phyloP scores from a whole-genome alignment of 2,329 filamentous ascomycete species.

The Bisporella sp. region DNA sequence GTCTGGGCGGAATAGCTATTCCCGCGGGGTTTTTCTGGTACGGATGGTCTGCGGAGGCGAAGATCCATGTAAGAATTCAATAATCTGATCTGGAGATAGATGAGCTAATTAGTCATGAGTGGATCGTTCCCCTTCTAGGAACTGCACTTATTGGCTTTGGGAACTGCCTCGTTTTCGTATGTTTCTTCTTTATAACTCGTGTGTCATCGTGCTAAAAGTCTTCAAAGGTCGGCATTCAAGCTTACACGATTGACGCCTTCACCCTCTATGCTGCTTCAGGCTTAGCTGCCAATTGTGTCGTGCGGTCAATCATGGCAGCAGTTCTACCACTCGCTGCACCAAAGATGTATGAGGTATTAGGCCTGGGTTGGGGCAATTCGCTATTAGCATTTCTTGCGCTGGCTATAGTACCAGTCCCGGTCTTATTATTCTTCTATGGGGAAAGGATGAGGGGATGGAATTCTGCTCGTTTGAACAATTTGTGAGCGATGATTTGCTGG shows the following conservation, averaged over 20 bases:
- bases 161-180: neutral
- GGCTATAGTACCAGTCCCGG: conserved; percentile 35
- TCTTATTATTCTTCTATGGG: conserved; percentile 2
- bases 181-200: neutral
- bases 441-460: neutral
- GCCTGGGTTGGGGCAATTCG: conserved; percentile 39
- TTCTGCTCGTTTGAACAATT: neutral
- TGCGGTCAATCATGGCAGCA: conserved; percentile 39
- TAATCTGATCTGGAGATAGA: neutral
- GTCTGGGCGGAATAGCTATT: conserved; percentile 30
- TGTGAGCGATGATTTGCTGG: neutral
- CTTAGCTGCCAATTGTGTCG: conserved; percentile 31
- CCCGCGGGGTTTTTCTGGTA: conserved; percentile 41
- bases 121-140: conserved; percentile 36
- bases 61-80: conserved; percentile 21
- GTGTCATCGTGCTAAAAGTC: conserved; percentile 27
- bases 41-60: conserved; percentile 35
- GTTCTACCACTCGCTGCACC: conserved; percentile 43
- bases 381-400: conserved; percentile 41
- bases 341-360: conserved; percentile 33
- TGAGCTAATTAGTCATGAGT: conserved; percentile 4
- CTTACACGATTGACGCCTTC: conserved; percentile 40
- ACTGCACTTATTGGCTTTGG: conserved; percentile 3
- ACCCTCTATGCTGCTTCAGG: conserved; percentile 32
- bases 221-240: conserved; percentile 24